Conservation (phyloP, 202 grass and related monocot species). For the Panicum hallii region DNA sequence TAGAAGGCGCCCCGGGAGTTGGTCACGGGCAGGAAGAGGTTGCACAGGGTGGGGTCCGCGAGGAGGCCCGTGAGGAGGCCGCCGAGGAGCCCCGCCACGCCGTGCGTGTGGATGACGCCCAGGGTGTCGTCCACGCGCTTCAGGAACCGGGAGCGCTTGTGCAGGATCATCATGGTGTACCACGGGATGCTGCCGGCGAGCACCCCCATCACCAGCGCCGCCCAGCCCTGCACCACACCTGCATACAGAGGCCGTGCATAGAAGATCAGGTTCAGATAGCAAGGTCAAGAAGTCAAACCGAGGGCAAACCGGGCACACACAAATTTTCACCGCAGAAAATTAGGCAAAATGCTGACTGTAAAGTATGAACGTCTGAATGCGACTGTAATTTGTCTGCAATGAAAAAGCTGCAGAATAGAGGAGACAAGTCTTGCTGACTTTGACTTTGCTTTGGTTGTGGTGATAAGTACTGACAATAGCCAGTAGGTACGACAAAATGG, state of each 20-base stretch:
- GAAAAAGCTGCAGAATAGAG: neutral
- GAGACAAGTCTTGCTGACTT: neutral
- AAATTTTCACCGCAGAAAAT: neutral
- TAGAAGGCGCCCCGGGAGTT: slow-evolving; percentile 61
- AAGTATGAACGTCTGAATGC: slow-evolving; percentile 13
- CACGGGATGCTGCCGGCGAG: slow-evolving; percentile 66
- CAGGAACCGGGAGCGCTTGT: slow-evolving; percentile 55
- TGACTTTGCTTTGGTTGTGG: slow-evolving; percentile 28
- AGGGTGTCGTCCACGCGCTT: slow-evolving; percentile 68
- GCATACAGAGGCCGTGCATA: neutral
- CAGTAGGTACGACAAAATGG: slow-evolving; percentile 1
- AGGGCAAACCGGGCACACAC: too few species aligned
- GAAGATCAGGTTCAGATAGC: neutral
- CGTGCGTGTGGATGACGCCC: slow-evolving; percentile 78
- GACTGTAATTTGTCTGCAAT: neutral
- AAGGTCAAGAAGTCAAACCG: neutral
- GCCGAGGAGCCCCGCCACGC: slow-evolving; percentile 63
- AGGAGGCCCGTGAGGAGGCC: slow-evolving; percentile 64
- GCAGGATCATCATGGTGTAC: slow-evolving; percentile 79
- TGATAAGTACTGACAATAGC: neutral
- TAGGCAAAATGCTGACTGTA: neutral
- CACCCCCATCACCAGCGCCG: slow-evolving; percentile 65
- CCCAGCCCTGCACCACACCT: slow-evolving; percentile 72
- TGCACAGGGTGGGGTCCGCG: slow-evolving; percentile 60
- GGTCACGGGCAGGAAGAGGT: slow-evolving; percentile 60